phyloP scores from a whole-genome alignment of 2,329 filamentous ascomycete species.

The Aureobasidium sp. region DNA sequence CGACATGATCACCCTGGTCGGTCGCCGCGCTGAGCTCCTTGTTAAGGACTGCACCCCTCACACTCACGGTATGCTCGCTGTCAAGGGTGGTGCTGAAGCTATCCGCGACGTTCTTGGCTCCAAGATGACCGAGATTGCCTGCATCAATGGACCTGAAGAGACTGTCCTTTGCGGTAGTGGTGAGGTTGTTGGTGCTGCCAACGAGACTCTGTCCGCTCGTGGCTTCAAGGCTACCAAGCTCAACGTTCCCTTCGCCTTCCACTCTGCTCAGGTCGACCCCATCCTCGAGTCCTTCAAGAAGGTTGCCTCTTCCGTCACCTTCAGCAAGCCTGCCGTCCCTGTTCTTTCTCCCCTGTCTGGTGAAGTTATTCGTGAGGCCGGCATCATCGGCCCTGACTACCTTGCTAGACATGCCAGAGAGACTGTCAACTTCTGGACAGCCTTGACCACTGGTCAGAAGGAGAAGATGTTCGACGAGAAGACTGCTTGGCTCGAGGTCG shows the following conservation, averaged over 20 bases:
- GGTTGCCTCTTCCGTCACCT: conserved; percentile 47
- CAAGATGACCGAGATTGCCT: conserved; percentile 53
- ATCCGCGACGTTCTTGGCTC: conserved; percentile 48
- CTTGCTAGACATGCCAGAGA: conserved; percentile 59
- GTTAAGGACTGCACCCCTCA: conserved; percentile 57
- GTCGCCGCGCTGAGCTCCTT: conserved; percentile 59
- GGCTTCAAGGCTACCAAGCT: conserved; percentile 56
- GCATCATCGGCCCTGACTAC: conserved; percentile 55
- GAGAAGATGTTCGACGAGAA: conserved; percentile 56
- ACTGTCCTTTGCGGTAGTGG: conserved; percentile 64
- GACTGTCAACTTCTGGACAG: conserved; percentile 61
- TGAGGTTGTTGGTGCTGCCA: conserved; percentile 51
- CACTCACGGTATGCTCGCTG: conserved; percentile 61
- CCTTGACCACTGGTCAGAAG: conserved; percentile 52
- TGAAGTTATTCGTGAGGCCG: conserved; percentile 51
- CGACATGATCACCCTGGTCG: conserved; percentile 67
- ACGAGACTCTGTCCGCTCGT: conserved; percentile 41
- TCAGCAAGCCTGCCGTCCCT: conserved; percentile 52
- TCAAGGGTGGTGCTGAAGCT: conserved; percentile 46
- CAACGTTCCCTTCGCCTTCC: conserved; percentile 61
- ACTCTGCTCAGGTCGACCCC: conserved; percentile 58
- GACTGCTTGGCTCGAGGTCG: conserved; percentile 66
- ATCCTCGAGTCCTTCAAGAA: conserved; percentile 55
- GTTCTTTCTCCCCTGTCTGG: conserved; percentile 63
- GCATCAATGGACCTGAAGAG: conserved; percentile 68